Percentiles rank a stretch among this genome's conserved stretches.
These are phyloP conservation scores for Tuber aestivum DNA, from an alignment of 495 filamentous ascomycete species.

Conservation along the genomic window DNA sequence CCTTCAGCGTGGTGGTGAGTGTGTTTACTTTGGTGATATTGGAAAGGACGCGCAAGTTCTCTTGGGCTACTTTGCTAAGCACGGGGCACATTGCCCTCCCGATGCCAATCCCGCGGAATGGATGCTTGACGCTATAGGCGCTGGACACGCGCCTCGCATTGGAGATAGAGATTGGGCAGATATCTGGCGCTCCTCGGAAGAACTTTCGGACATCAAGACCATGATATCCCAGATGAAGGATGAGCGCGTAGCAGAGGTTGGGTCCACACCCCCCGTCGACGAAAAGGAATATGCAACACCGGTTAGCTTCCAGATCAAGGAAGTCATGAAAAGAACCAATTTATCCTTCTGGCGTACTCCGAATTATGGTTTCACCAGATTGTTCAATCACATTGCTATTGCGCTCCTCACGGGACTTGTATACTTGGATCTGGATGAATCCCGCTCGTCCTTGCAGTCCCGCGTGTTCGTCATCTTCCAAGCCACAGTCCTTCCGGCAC, in stretches of 20 bases:
- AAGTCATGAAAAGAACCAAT: slow-evolving; percentile 60
- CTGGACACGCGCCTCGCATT: slow-evolving; percentile 64
- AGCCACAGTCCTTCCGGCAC: slow-evolving; percentile 65
- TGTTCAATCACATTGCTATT: slow-evolving; percentile 70
- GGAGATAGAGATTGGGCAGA: slow-evolving; percentile 75
- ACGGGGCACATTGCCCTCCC: slow-evolving; percentile 48
- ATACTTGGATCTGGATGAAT: slow-evolving; percentile 63
- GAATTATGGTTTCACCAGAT: slow-evolving; percentile 69
- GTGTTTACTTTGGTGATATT: slow-evolving; percentile 64
- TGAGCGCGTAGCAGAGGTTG: slow-evolving; percentile 49
- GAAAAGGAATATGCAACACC: slow-evolving; percentile 72
- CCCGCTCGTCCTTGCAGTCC: slow-evolving; percentile 64
- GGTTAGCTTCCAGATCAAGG: slow-evolving; percentile 61
- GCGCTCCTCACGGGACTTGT: slow-evolving; percentile 67
- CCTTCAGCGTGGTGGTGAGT: slow-evolving; percentile 58
- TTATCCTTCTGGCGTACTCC: slow-evolving; percentile 66
- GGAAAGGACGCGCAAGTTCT: slow-evolving; percentile 50
- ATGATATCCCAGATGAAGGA: slow-evolving; percentile 63
- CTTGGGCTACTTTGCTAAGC: slow-evolving; percentile 51
- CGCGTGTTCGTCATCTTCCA: slow-evolving; percentile 81
- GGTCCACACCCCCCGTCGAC: slow-evolving; percentile 40
- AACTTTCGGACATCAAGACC: slow-evolving; percentile 61
- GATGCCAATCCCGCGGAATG: slow-evolving; percentile 62
- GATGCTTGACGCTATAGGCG: slow-evolving; percentile 83
- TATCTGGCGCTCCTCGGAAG: slow-evolving; percentile 65